Conservation (phyloP, 2,329 filamentous ascomycete species). For the Aspergillus glaucus region DNA sequence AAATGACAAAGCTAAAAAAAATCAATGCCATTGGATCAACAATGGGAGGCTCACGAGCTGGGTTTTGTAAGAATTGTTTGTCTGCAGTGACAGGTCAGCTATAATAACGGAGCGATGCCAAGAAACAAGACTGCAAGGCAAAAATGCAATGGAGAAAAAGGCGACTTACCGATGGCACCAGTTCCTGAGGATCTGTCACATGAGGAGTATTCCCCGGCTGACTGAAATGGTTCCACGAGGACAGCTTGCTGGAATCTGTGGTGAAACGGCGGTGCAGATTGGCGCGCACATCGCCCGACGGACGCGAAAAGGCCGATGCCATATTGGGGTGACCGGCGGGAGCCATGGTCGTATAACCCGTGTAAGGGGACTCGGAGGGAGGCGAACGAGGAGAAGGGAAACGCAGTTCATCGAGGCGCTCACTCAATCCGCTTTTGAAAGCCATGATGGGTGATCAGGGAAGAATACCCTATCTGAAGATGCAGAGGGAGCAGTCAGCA, state of each 20-base stretch:
- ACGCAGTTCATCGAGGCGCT: conserved; percentile 71
- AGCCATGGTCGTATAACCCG: conserved; percentile 66
- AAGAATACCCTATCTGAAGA: conserved; percentile 7
- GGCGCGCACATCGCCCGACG: conserved; percentile 63
- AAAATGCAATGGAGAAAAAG: no score
- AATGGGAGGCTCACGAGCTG: conserved; percentile 13
- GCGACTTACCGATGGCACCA: conserved; percentile 47
- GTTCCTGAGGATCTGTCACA: conserved; percentile 49
- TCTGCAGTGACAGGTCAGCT: conserved; percentile 12
- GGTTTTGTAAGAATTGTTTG: conserved; percentile 20
- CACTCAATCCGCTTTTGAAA: conserved; percentile 56
- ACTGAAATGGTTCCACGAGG: conserved; percentile 63
- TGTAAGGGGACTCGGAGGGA: conserved; percentile 68
- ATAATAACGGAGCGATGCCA: neutral
- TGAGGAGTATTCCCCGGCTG: conserved; percentile 43
- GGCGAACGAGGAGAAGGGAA: conserved; percentile 73
- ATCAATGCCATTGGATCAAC: neutral
- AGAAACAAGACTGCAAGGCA: conserved; percentile 9
- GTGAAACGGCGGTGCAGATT: conserved; percentile 88
- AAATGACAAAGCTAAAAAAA: neutral
- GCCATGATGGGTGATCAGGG: conserved; percentile 48
- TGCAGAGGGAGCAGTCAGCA: conserved; percentile 16
- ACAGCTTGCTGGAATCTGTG: conserved; percentile 78
- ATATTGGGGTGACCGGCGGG: conserved; percentile 57
- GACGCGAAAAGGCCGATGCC: conserved; percentile 50